phyloP scores from a whole-genome alignment of 2,329 filamentous ascomycete species.

The Zymoseptoria ardabiliae region DNA sequence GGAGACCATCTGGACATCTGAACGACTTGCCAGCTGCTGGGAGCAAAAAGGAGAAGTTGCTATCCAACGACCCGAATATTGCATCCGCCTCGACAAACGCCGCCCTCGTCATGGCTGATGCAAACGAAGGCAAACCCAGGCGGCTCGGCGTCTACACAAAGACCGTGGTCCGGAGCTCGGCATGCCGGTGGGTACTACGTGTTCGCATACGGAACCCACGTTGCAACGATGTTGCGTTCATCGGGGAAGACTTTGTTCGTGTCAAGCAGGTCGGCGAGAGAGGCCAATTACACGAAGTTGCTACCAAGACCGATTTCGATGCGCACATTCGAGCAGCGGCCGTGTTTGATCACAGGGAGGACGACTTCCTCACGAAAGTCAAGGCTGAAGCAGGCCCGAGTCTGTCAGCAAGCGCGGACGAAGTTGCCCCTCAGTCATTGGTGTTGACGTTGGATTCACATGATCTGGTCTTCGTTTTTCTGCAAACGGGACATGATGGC shows the following conservation, averaged over 20 bases:
- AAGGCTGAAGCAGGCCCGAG: constrained; percentile 20
- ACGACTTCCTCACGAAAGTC: constrained; percentile 21
- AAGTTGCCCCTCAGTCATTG: constrained; percentile 66
- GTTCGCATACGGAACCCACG: constrained; percentile 64
- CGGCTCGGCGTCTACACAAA: constrained; percentile 65
- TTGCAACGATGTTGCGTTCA: constrained; percentile 76
- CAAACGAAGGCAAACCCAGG: background rate
- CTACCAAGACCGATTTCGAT: constrained; percentile 71
- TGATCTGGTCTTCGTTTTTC: constrained; percentile 69
- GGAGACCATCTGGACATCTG: background rate
- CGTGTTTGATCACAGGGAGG: constrained; percentile 51
- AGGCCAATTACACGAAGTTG: constrained; percentile 66
- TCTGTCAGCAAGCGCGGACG: background rate
- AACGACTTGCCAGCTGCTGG: background rate
- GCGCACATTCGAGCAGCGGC: constrained; percentile 70
- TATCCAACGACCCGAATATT: background rate
- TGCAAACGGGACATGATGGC: constrained; percentile 41
- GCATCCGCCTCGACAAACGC: background rate
- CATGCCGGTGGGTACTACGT: constrained; percentile 69
- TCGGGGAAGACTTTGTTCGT: constrained; percentile 75
- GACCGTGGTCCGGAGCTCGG: constrained; percentile 69
- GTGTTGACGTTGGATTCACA: constrained; percentile 68
- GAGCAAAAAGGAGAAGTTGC: background rate
- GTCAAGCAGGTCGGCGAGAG: constrained; percentile 59
- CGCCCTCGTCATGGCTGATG: background rate